Conservation (phyloP, 106 monocot genomes). For the Phalaenopsis aphrodite region DNA sequence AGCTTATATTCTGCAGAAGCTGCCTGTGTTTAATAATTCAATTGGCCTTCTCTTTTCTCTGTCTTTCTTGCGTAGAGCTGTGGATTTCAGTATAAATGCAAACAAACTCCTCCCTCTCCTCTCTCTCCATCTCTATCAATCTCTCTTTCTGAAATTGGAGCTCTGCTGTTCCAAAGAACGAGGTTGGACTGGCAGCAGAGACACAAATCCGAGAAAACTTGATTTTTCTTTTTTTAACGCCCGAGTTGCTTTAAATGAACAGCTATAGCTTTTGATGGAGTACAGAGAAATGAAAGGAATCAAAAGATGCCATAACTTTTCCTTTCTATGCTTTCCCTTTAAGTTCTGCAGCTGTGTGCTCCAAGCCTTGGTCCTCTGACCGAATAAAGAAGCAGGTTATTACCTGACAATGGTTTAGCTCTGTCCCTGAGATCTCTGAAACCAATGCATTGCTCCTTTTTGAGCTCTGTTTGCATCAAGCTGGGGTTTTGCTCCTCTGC, state of each 20-base stretch:
- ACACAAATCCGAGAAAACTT: not conserved
- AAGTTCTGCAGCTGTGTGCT: conserved; percentile 11
- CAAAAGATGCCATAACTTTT: conserved; percentile 42
- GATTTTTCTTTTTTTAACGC: not conserved
- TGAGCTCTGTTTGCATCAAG: conserved; percentile 7
- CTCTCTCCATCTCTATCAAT: conserved; percentile 4
- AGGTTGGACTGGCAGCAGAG: not conserved
- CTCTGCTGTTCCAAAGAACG: not conserved
- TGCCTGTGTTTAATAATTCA: not conserved
- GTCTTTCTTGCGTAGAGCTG: not conserved
- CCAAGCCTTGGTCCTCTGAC: not conserved
- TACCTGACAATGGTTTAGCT: not conserved
- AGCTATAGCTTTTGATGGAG: not conserved
- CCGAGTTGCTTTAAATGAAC: not conserved
- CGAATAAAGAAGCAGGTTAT: not conserved
- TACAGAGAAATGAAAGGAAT: conserved; percentile 26
- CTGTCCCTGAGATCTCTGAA: conserved; percentile 19
- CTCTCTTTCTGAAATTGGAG: conserved; percentile 7
- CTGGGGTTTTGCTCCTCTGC: not conserved
- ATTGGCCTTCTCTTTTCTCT: not conserved
- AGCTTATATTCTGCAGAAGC: too few relatives aligned
- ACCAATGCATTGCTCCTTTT: conserved; percentile 23
- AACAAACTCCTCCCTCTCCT: conserved; percentile 3
- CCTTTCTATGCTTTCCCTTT: conserved; percentile 26
- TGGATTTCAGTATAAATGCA: not conserved